A percentile compares a stretch with the other conserved stretches of the same genome.
phyloP scores from a whole-genome alignment of 495 filamentous ascomycete genomes.

The Paragyromitra xinjiangensis region DNA sequence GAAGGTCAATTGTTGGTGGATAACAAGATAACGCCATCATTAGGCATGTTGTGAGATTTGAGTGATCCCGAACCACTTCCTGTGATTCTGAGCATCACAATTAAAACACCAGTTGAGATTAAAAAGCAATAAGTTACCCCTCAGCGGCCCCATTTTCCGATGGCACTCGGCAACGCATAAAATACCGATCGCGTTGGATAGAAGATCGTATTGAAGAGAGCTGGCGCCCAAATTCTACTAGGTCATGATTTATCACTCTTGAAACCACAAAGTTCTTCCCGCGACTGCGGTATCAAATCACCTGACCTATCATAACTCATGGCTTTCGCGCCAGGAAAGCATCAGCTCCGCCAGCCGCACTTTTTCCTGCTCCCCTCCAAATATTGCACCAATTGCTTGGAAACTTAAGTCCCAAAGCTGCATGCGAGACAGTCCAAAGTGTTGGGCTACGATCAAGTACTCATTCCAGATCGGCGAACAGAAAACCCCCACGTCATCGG shows the following conservation, averaged over 20 bases:
- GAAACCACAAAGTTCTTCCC: background rate
- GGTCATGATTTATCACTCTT: conserved; percentile 32
- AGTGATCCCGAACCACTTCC: background rate
- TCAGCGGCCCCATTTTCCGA: background rate
- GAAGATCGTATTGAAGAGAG: background rate
- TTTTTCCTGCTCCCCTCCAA: conserved; percentile 71
- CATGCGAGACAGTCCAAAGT: conserved; percentile 68
- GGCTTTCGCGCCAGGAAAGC: conserved; percentile 45
- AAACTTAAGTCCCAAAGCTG: conserved; percentile 69
- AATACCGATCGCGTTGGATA: background rate
- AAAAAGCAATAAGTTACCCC: background rate
- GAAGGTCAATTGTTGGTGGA: too few species aligned
- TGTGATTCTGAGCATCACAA: background rate
- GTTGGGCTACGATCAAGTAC: conserved; percentile 74
- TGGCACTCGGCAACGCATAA: background rate
- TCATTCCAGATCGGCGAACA: conserved; percentile 81
- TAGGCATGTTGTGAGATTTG: background rate
- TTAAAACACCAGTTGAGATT: too few species aligned
- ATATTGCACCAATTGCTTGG: conserved; percentile 69
- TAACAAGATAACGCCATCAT: background rate
- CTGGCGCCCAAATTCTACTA: background rate
- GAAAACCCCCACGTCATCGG: conserved; percentile 88
- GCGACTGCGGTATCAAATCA: background rate
- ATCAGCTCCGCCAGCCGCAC: conserved; percentile 65
- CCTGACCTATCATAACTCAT: background rate